Evolutionary conservation across 2,329 filamentous ascomycete genomes (phyloP).

Genomic region (Delphinella strobiligena): DNA sequence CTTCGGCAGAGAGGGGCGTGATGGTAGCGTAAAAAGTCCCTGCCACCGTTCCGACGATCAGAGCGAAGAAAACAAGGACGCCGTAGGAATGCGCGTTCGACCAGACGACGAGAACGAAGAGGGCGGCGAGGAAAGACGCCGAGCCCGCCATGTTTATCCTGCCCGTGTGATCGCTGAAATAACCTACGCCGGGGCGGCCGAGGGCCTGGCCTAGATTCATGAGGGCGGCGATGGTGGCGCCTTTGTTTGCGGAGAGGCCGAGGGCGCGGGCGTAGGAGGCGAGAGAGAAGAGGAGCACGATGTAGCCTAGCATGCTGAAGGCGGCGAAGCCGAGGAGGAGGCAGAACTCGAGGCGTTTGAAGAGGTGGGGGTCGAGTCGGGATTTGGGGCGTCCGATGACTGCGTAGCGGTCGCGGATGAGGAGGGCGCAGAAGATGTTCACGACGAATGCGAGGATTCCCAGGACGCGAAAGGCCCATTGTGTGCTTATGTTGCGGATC

Average conservation of each 20-base stretch:
- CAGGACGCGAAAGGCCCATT: constrained; percentile 55
- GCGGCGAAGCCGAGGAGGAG: constrained; percentile 56
- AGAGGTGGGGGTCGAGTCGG: constrained; percentile 52
- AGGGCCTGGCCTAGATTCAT: constrained; percentile 57
- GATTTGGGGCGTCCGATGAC: constrained; percentile 54
- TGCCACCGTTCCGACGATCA: constrained; percentile 54
- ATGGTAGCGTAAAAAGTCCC: constrained; percentile 58
- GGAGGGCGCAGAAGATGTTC: constrained; percentile 49
- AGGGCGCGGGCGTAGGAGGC: constrained; percentile 60
- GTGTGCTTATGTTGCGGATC: constrained; percentile 50
- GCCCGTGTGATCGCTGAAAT: constrained; percentile 57
- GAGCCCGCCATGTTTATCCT: constrained; percentile 59
- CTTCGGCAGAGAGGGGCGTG: constrained; percentile 58
- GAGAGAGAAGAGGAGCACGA: constrained; percentile 65
- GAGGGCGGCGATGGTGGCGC: constrained; percentile 58
- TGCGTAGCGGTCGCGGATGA: constrained; percentile 62
- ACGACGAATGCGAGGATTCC: constrained; percentile 52
- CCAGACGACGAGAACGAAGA: constrained; percentile 63
- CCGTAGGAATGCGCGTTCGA: constrained; percentile 55
- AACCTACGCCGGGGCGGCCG: constrained; percentile 60
- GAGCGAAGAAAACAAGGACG: constrained; percentile 57
- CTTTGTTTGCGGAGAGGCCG: constrained; percentile 54
- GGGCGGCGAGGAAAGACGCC: constrained; percentile 51
- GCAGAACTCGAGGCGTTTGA: constrained; percentile 50
- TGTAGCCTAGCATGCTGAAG: constrained; percentile 61